A percentile compares a stretch with the other conserved stretches of the same genome.
These are phyloP conservation scores for Auricularia cornea DNA, from an alignment of 768 basidiomycete genomes.

Conservation along the genomic window DNA sequence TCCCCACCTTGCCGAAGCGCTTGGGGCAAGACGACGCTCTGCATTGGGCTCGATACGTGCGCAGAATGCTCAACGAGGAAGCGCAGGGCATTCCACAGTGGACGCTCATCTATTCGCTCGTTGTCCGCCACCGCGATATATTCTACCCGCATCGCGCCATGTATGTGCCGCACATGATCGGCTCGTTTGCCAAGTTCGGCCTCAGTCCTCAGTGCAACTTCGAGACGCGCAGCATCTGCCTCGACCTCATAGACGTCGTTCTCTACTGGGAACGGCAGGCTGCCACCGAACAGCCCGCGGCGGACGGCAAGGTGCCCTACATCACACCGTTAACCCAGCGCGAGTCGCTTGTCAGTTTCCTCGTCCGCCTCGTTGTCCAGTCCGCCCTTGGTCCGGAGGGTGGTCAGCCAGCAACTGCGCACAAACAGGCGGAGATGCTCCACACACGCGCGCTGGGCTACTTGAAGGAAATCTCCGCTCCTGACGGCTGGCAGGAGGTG, in stretches of 20 bases:
- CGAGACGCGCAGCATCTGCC: conserved; percentile 78
- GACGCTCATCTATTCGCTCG: conserved; percentile 80
- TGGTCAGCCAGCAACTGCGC: conserved; percentile 17
- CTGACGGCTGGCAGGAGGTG: conserved; percentile 84
- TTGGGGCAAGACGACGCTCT: conserved; percentile 45
- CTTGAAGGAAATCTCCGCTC: conserved; percentile 71
- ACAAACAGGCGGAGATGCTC: conserved; percentile 28
- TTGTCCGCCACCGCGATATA: conserved; percentile 81
- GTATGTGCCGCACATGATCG: conserved; percentile 90
- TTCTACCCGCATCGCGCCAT: conserved; percentile 91
- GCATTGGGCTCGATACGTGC: conserved; percentile 80
- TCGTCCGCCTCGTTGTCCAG: conserved; percentile 82
- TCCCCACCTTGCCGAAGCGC: conserved; percentile 65
- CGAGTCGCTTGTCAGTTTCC: conserved; percentile 90
- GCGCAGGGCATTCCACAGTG: conserved; percentile 60
- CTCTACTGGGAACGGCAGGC: conserved; percentile 87
- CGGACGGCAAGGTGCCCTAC: conserved; percentile 35
- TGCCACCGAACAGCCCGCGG: conserved; percentile 10
- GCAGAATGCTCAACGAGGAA: conserved; percentile 83
- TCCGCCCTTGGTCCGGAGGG: conserved; percentile 40
- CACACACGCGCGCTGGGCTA: conserved; percentile 48
- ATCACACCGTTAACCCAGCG: conserved; percentile 69
- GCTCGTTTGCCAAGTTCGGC: conserved; percentile 83
- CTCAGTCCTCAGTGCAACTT: conserved; percentile 57
- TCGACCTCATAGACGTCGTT: conserved; percentile 87